A percentile compares a stretch with the other conserved stretches of the same genome.
Evolutionary conservation across 768 basidiomycete species (phyloP).

Genomic region (Hydnum rufescens): DNA sequence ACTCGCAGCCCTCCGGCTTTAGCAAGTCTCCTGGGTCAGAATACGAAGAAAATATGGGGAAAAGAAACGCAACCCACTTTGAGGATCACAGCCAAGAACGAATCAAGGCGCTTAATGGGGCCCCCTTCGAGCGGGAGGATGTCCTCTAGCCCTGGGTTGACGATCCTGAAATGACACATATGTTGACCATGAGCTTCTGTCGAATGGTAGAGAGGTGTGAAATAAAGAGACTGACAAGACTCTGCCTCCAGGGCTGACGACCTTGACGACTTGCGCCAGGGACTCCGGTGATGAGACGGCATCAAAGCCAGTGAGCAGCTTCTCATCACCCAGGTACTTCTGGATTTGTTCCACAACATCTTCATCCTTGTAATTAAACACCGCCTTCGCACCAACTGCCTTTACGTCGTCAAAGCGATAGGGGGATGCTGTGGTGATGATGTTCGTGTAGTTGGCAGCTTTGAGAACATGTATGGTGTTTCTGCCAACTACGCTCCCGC

Average conservation of each 20-base stretch:
- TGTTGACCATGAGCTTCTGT: too few relatives aligned
- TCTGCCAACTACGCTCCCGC: conserved; percentile 23
- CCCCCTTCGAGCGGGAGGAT: neutral
- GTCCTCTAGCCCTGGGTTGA: neutral
- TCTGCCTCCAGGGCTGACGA: neutral
- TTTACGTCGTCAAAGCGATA: conserved; percentile 23
- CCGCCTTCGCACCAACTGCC: conserved; percentile 23
- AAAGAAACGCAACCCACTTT: too few relatives aligned
- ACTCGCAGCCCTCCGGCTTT: neutral
- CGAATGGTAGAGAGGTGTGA: too few relatives aligned
- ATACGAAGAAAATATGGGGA: conserved; percentile 4
- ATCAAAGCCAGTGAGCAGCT: neutral
- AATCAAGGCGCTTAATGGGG: neutral
- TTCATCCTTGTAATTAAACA: conserved; percentile 25
- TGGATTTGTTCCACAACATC: conserved; percentile 20
- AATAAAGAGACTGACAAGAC: too few relatives aligned
- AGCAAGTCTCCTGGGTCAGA: neutral
- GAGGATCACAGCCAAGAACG: too few relatives aligned
- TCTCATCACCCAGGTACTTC: neutral
- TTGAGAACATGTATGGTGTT: conserved; percentile 24
- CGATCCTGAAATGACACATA: neutral
- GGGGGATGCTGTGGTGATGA: conserved; percentile 26
- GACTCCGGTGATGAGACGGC: neutral
- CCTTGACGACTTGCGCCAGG: neutral
- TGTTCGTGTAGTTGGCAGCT: conserved; percentile 25